Percentiles rank a stretch among this genome's conserved stretches.
Conservation (phyloP, 2,329 filamentous ascomycete species). For the Chaetomium sp. region DNA sequence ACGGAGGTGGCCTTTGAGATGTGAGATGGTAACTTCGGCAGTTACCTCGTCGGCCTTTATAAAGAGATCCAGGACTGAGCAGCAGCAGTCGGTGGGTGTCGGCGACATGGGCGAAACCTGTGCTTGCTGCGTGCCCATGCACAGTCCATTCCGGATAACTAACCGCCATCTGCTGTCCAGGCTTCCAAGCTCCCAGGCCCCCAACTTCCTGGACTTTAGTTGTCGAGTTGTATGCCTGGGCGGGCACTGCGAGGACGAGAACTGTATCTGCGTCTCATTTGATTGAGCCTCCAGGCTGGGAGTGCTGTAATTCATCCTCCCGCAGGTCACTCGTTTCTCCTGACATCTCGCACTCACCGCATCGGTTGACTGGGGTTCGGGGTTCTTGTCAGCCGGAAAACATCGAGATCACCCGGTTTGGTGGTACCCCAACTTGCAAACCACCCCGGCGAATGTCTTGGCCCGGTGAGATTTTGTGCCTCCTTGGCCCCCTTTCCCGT, state of each 20-base stretch:
- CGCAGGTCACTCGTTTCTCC: neutral
- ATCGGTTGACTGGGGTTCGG: conserved; percentile 3
- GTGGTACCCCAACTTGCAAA: conserved; percentile 13
- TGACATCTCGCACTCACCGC: neutral
- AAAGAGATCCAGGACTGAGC: neutral
- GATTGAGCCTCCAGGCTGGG: neutral
- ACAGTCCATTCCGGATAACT: neutral
- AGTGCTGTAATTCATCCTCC: neutral
- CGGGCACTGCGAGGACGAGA: neutral
- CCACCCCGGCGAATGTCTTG: conserved; percentile 1
- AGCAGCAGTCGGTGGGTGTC: neutral
- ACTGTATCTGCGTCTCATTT: neutral
- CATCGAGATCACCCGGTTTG: conserved; percentile 6
- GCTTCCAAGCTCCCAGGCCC: neutral
- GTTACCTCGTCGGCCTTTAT: neutral
- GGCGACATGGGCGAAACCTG: neutral
- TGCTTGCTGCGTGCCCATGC: neutral
- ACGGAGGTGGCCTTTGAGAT: neutral
- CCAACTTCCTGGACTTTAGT: neutral
- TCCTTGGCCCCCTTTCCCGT: conserved; percentile 4
- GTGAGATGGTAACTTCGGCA: neutral
- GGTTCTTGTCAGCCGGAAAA: conserved; percentile 1
- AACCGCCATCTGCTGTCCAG: no score
- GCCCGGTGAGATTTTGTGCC: conserved; percentile 9
- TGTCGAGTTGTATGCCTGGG: neutral